Conservation (phyloP, 257 asterid species). For the Echium plantagineum region DNA sequence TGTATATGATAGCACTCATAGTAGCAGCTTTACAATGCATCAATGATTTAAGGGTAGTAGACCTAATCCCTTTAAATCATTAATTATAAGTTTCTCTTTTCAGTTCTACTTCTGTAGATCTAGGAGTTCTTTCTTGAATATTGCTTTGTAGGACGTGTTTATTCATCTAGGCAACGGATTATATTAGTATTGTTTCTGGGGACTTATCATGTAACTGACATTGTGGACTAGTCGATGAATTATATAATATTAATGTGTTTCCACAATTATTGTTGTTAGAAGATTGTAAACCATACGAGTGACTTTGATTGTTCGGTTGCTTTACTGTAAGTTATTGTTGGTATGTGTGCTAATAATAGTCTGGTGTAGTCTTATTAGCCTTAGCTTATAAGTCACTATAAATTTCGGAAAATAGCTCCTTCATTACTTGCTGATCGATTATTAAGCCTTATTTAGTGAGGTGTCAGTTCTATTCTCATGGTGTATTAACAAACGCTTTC, state of each 20-base stretch:
- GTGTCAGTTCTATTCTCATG: background rate
- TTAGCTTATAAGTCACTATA: too few relatives aligned
- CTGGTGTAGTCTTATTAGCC: background rate
- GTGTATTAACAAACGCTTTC: constrained; percentile 14
- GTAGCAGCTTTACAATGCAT: background rate
- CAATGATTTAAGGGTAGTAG: background rate
- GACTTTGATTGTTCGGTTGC: background rate
- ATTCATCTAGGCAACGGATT: background rate
- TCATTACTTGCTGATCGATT: background rate
- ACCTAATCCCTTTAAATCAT: background rate
- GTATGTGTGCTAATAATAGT: background rate
- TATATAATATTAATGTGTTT: background rate
- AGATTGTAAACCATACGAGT: background rate
- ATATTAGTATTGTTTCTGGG: background rate
- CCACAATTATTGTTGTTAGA: background rate
- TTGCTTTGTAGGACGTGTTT: background rate
- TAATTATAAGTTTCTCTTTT: background rate
- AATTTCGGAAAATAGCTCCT: too few relatives aligned
- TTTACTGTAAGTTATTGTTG: too few relatives aligned
- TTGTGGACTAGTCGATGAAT: background rate
- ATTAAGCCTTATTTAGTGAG: background rate
- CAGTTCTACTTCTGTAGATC: background rate
- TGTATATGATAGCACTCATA: background rate
- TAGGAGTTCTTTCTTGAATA: background rate
- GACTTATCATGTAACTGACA: background rate